These are phyloP conservation scores for Brasilioporus rufonigricans DNA, from an alignment of 768 basidiomycete genomes.

Conservation along the genomic window DNA sequence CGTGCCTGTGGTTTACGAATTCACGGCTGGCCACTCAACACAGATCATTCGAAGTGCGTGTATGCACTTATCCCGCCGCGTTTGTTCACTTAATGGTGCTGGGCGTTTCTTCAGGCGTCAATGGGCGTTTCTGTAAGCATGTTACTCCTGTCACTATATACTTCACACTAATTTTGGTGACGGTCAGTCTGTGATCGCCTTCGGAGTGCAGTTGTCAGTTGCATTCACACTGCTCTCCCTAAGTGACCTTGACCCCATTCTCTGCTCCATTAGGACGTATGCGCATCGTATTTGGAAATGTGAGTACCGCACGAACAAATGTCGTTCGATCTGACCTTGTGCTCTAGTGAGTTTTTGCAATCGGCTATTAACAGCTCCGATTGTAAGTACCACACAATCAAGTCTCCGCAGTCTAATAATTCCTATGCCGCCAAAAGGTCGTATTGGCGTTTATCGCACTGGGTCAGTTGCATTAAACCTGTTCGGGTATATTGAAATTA, in stretches of 20 bases:
- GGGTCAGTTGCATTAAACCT: slow-evolving; percentile 13
- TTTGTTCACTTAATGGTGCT: background rate
- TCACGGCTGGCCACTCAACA: background rate
- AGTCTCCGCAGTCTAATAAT: background rate
- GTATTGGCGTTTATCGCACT: slow-evolving; percentile 28
- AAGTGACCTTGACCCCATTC: slow-evolving; percentile 2
- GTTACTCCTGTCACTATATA: background rate
- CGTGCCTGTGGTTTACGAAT: background rate
- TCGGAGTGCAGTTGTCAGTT: slow-evolving; percentile 35
- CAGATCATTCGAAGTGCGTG: slow-evolving; percentile 27
- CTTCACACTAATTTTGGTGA: background rate
- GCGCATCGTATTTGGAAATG: slow-evolving; percentile 39
- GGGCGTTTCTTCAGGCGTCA: slow-evolving; percentile 25
- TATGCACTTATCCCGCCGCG: background rate
- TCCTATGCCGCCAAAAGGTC: slow-evolving; percentile 14
- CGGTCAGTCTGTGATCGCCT: slow-evolving; percentile 33
- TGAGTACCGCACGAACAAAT: slow-evolving; percentile 14
- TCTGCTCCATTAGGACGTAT: slow-evolving; percentile 28
- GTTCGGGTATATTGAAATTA: background rate
- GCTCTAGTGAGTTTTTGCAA: slow-evolving; percentile 33
- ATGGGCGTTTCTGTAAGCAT: slow-evolving; percentile 34
- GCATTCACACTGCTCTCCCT: background rate
- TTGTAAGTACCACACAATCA: slow-evolving; percentile 24
- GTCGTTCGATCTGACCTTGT: background rate
- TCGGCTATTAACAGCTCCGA: slow-evolving; percentile 29